Evolutionary conservation across 75 land plant species (phyloP).

Genomic region (Larix kaempferi): DNA sequence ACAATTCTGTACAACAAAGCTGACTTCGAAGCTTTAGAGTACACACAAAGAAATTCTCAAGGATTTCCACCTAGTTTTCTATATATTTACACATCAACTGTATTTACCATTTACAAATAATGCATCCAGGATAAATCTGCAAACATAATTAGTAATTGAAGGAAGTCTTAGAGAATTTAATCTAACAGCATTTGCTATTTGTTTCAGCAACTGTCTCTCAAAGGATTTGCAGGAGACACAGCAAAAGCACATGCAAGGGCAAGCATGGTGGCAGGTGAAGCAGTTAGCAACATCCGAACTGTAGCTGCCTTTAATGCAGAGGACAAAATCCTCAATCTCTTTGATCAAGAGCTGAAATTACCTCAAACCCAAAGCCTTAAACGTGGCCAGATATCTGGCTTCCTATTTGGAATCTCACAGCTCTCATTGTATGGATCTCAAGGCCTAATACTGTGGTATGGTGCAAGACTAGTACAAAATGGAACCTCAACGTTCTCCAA

Average conservation of each 20-base stretch:
- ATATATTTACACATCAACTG: not conserved
- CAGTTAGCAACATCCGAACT: slow-evolving; percentile 84
- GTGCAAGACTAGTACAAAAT: slow-evolving; percentile 60
- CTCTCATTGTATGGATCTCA: slow-evolving; percentile 71
- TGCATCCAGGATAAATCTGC: not conserved
- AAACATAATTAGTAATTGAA: not conserved
- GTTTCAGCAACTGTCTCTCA: slow-evolving; percentile 75
- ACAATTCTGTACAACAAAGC: slow-evolving; percentile 1
- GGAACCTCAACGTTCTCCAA: slow-evolving; percentile 75
- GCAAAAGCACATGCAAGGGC: slow-evolving; percentile 84
- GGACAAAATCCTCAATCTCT: slow-evolving; percentile 66
- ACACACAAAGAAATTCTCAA: not conserved
- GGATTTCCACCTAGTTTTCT: not conserved
- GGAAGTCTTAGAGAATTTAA: not conserved
- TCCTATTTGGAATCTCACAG: slow-evolving; percentile 83
- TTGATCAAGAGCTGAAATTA: slow-evolving; percentile 54
- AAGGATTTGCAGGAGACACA: slow-evolving; percentile 88
- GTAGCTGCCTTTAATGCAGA: slow-evolving; percentile 97
- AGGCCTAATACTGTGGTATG: slow-evolving; percentile 88
- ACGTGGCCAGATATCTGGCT: slow-evolving; percentile 78
- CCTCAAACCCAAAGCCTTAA: slow-evolving; percentile 57
- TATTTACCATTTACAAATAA: not conserved
- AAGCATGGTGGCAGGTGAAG: slow-evolving; percentile 90
- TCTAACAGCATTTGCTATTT: not conserved
- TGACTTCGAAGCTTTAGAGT: not conserved